Base-by-base conservation (phyloP, 176 grass and related monocot genomes). In the Pharus latifolius region DNA sequence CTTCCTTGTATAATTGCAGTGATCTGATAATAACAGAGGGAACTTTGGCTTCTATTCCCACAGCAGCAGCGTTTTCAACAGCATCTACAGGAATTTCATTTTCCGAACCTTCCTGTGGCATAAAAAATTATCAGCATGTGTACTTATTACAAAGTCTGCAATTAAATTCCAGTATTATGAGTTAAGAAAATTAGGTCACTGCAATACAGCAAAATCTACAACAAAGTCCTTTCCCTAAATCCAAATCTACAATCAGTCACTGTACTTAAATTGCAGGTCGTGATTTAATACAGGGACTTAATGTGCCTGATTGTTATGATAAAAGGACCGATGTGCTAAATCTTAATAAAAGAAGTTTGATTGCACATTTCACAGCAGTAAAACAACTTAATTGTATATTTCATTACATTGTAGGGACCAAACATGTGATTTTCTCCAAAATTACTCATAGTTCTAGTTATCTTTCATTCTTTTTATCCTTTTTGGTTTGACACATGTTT, bases 1-100 rank as follows among this genome's bases (percentile, higher is more conserved):
- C 95, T 73, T 99, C 90, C 73, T 86, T 94, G 67, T 85, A 98
- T 67, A 81, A 73, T 25, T 86, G 75, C 23, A 93, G 72, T 30
- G 72, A 31, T 49, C 44, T 79, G 41, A 88, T 58, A 54, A 93
- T 15, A 77, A 78, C 65, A 48, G 87, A 86, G 59, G 65, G 51
- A 82, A 78, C 60, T 72, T 88, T 71, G 63, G 75, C 84, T 61
- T 88, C 82, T 60, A 63, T 23, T 26, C n/a, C 50, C 23, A 51
- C 60, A 82, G 59, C 40, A 10, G 15, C 60, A 82, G 81, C 67
- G 40, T 65, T 70, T 47, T 80, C 47, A 76, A 60, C 65, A 80
- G 16, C 70, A 3, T 83, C 84, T 77, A 22, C 74, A 49, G 75
- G 71, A 16, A 79, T 49, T 83, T 88, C 78, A 17, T 77, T 69